Evolutionary conservation across 2,329 filamentous ascomycete species (phyloP).

Genomic region (Cercospora sojina): DNA sequence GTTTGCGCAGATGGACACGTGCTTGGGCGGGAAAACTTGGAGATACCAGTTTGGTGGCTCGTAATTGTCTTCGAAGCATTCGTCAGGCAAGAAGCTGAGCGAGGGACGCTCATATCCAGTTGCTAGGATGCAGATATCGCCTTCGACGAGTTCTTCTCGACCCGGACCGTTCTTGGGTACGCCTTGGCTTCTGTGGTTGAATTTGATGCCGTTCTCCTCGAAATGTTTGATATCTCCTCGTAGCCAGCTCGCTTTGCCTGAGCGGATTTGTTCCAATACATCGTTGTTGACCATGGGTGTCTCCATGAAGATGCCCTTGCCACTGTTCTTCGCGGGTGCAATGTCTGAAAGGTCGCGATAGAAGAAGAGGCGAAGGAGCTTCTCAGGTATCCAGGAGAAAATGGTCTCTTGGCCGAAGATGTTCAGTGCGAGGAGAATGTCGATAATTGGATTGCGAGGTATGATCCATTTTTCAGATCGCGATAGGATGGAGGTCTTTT

Average conservation of each 20-base stretch:
- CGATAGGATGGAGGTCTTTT: slow-evolving; percentile 69
- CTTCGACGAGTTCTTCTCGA: slow-evolving; percentile 62
- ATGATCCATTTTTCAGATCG: slow-evolving; percentile 46
- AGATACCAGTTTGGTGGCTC: slow-evolving; percentile 83
- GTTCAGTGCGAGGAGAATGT: slow-evolving; percentile 72
- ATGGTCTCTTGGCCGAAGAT: slow-evolving; percentile 71
- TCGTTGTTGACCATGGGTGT: slow-evolving; percentile 85
- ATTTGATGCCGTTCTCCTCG: slow-evolving; percentile 61
- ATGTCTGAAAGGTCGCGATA: slow-evolving; percentile 77
- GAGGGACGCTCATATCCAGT: slow-evolving; percentile 76
- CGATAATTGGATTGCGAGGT: slow-evolving; percentile 72
- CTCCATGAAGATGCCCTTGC: slow-evolving; percentile 74
- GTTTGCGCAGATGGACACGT: slow-evolving; percentile 73
- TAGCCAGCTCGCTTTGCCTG: slow-evolving; percentile 72
- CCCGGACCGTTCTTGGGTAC: slow-evolving; percentile 77
- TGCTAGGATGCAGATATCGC: slow-evolving; percentile 77
- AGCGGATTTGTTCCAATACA: slow-evolving; percentile 71
- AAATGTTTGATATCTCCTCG: slow-evolving; percentile 74
- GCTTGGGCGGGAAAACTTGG: slow-evolving; percentile 75
- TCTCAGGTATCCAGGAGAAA: slow-evolving; percentile 76
- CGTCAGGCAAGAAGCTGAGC: slow-evolving; percentile 69
- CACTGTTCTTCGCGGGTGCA: slow-evolving; percentile 55
- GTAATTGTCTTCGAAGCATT: slow-evolving; percentile 72
- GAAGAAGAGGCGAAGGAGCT: slow-evolving; percentile 72
- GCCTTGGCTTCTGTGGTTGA: slow-evolving; percentile 68